Base-by-base conservation (phyloP, 2,329 filamentous ascomycete genomes). In the Apiospora phragmitis region DNA sequence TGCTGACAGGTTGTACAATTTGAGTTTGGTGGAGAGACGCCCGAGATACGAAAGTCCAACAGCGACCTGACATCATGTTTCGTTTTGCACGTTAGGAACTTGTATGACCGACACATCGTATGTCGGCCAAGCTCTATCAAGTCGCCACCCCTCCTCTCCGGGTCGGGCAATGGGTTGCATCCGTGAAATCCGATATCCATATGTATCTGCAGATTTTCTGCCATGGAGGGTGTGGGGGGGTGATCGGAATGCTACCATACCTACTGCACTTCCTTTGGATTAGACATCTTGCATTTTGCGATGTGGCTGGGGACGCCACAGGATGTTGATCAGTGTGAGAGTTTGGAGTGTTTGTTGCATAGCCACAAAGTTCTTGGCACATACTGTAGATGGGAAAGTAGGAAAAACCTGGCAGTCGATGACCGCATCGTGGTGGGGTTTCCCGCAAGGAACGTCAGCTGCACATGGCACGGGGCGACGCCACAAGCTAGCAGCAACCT, bases 331-430 rank as follows among this genome's bases (percentile, higher is more conserved):
- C 32, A 4, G 29, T 59, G 51, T 29, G 47, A 51, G 9, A 0
- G 38, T 41, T 41, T 12, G 38, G 4, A 11, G 11, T 55, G 49
- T 29, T 55, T 55, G 24, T 9, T 32, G 49, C 49, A 55, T 55
- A 55, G 49, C 49, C 49, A 55, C 49, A 55, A 4, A 21, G 7
- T 9, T 62, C 47, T 24, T 26, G 47, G 47, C 47, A 49, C 3
- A 24, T n/a, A n/a, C n/a, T n/a, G n/a, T 11, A 9, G 12, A 14
- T 49, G 47, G 55, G 55, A 62, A 62, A 62, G 55, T 62, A 62
- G 55, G 55, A 62, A 62, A 47, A 62, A 62, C 55, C 55, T 62
- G 55, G 55, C 55, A 62, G 55, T 62, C 55, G 21, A 62, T 62
- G 55, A 62, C 55, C 55, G 55, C 55, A 62, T 62, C 9, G 3